Base-by-base conservation (phyloP, 2,329 filamentous ascomycete genomes). In the Acrocalymma vagum region DNA sequence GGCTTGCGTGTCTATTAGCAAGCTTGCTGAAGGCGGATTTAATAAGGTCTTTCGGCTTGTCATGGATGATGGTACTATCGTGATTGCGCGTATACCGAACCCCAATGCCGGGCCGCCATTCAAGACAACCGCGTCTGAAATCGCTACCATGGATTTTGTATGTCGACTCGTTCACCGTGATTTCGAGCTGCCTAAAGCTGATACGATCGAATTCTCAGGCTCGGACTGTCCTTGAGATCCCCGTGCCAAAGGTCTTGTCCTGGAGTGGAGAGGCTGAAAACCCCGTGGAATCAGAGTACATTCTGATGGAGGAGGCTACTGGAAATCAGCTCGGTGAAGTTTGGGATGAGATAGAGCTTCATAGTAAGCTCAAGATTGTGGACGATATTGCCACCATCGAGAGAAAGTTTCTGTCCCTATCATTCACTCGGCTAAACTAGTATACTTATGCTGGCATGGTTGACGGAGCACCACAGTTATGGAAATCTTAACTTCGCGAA, bases 401-500 rank as follows among this genome's bases (percentile, higher is more conserved):
- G 54, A 55, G 57, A 47, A 73, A 71, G 43, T 53, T 73, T 37
- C 46, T 69, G 16, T 65, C 63, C 6, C 7, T 70, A 11, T 64
- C 59, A 18, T 70, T 73, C 28, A 61, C 57, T 26, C 35, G 52
- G 69, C 27, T 11, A 29, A 31, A 25, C 13, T 37, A 16, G 6
- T 33, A 15, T 28, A 34, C 15, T 38, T 28, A 23, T 25, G n/a
- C 15, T 31, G 18, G 24, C 25, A 45, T 28, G 38, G 38, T 51
- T 52, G 27, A 51, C 40, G 21, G 43, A 34, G 18, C 26, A 51
- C 32, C 15, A 36, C 35, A 71, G 70, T 21, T 71, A 69, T 53
- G 69, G 72, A 4, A 71, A 57, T 45, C 51, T 74, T 32, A 73
- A 72, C 46, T 72, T 62, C 38, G 51, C 55, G 20, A 55, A 32